Percentiles rank a stretch among this genome's conserved stretches.
phyloP scores from a whole-genome alignment of 805 yeast species.

The Candida pseudofarinosa region DNA sequence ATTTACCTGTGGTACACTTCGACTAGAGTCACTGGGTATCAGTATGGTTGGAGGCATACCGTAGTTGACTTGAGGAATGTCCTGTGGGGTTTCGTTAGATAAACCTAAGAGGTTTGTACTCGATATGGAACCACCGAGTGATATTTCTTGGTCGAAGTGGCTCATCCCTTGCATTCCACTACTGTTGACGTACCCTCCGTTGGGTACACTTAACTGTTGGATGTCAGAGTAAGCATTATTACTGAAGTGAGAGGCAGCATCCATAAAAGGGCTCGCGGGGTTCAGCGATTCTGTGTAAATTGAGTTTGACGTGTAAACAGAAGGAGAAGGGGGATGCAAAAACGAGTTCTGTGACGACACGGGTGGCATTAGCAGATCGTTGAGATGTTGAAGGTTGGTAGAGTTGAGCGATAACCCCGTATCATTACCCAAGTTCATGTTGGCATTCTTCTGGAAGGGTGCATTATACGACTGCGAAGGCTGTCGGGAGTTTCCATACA shows the following conservation, averaged over 20 bases:
- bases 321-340: conserved; percentile 19
- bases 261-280: conserved; percentile 35
- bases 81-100: conserved; percentile 5
- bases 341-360: conserved; percentile 7
- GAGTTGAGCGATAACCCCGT: conserved; percentile 7
- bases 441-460: conserved; percentile 7
- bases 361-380: conserved; percentile 17
- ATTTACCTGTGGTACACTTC: not conserved
- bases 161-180: conserved; percentile 5
- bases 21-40: conserved; percentile 4
- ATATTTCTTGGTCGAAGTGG: conserved; percentile 31
- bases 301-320: conserved; percentile 18
- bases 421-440: conserved; percentile 7
- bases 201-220: conserved; percentile 3
- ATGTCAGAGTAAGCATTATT: conserved; percentile 11
- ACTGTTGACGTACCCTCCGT: conserved; percentile 5
- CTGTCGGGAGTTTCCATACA: not conserved
- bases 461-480: not conserved
- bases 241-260: conserved; percentile 31
- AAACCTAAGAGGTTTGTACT: conserved; percentile 25
- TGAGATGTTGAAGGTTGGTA: conserved; percentile 10
- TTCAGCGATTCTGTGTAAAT: conserved; percentile 35
- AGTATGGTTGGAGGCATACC: conserved; percentile 8
- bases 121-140: conserved; percentile 36
- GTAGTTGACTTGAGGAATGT: conserved; percentile 10